These are phyloP conservation scores for Terfezia claveryi DNA, from an alignment of 495 filamentous ascomycete genomes.

Conservation along the genomic window DNA sequence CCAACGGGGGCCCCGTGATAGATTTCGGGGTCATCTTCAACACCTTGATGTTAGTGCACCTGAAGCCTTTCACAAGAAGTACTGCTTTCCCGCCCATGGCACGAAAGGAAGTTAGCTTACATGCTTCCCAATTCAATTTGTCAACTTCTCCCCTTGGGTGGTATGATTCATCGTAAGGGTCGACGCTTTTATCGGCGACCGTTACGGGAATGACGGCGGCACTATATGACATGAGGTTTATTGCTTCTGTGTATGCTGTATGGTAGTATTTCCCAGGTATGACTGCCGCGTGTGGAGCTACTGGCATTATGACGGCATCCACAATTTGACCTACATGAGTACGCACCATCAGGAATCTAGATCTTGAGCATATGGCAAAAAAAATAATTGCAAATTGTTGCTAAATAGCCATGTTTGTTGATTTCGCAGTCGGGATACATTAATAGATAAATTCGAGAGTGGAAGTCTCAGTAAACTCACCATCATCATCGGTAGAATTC, in stretches of 20 bases:
- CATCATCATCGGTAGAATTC: not conserved
- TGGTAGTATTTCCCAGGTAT: not conserved
- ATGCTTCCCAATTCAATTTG: constrained; percentile 16
- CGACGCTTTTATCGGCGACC: not conserved
- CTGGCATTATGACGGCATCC: not conserved
- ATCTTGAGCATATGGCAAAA: too few species aligned
- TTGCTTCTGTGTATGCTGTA: not conserved
- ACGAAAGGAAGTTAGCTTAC: not conserved
- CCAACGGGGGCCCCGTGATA: constrained; percentile 82
- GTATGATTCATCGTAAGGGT: constrained; percentile 6
- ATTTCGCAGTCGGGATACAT: too few species aligned
- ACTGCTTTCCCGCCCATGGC: too few species aligned
- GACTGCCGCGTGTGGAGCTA: not conserved
- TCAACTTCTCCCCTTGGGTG: constrained; percentile 17
- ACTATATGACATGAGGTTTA: not conserved
- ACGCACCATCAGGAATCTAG: too few species aligned
- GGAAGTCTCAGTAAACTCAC: not conserved
- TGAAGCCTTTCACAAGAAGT: not conserved
- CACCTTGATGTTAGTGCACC: not conserved
- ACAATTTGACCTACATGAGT: not conserved
- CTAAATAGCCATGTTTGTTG: too few species aligned
- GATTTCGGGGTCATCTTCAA: constrained; percentile 21
- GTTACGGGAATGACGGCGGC: not conserved
- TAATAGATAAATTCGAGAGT: too few species aligned
- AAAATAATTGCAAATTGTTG: too few species aligned